Percentiles rank a stretch among this genome's conserved stretches.
Evolutionary conservation across 1,139 yeast genomes (phyloP).

Genomic region (Taphrina communis): DNA sequence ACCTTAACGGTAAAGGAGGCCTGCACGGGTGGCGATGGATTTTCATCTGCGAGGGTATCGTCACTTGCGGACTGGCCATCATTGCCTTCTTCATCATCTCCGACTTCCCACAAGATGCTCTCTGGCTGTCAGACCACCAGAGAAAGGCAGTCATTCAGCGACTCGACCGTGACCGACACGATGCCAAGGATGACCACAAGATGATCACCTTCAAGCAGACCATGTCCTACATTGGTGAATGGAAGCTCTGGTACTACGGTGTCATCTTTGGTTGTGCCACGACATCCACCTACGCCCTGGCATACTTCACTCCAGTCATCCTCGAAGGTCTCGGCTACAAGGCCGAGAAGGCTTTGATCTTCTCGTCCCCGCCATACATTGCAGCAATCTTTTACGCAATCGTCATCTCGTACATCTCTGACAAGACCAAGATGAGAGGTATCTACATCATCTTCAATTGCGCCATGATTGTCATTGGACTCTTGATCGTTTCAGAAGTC

Average conservation of each 20-base stretch:
- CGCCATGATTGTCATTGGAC: conserved; percentile 56
- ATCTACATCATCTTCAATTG: conserved; percentile 61
- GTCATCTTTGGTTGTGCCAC: conserved; percentile 51
- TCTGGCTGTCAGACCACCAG: conserved; percentile 58
- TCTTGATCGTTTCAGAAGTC: conserved; percentile 60
- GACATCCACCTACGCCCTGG: conserved; percentile 65
- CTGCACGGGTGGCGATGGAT: conserved; percentile 70
- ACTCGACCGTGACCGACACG: conserved; percentile 50
- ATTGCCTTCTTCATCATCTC: conserved; percentile 69
- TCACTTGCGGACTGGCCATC: conserved; percentile 65
- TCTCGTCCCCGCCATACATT: conserved; percentile 70
- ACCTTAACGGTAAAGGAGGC: conserved; percentile 49
- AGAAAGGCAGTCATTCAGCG: conserved; percentile 59
- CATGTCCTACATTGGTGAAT: conserved; percentile 23
- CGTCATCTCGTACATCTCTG: conserved; percentile 56
- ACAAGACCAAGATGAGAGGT: conserved; percentile 63
- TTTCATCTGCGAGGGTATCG: conserved; percentile 70
- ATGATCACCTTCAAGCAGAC: conserved; percentile 24
- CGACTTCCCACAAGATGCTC: conserved; percentile 62
- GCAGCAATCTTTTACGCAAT: conserved; percentile 62
- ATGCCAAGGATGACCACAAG: conserved; percentile 40
- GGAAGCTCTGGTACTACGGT: conserved; percentile 40
- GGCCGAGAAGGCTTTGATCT: conserved; percentile 60
- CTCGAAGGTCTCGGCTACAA: conserved; percentile 62
- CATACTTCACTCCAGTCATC: conserved; percentile 64